Evolutionary conservation across 1,139 yeast species (phyloP).

Genomic region (Casaregolazyma suthepensis): DNA sequence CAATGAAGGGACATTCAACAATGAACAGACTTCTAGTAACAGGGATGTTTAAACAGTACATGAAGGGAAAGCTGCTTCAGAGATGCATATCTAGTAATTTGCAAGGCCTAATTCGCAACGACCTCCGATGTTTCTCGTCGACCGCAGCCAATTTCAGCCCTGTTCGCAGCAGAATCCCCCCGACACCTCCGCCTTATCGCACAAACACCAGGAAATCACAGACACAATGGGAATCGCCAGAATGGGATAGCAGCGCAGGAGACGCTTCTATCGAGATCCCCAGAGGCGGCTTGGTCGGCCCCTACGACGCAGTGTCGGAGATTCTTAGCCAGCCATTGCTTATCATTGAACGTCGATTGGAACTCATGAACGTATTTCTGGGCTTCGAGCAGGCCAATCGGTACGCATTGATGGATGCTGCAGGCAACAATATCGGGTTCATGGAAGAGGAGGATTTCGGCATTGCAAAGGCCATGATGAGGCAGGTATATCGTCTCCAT

Average conservation of each 20-base stretch:
- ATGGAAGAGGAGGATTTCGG: constrained; percentile 79
- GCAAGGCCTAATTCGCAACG: background rate
- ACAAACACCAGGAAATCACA: background rate
- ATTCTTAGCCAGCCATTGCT: constrained; percentile 71
- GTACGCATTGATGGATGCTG: constrained; percentile 65
- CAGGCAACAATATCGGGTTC: constrained; percentile 71
- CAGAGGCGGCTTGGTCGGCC: constrained; percentile 35
- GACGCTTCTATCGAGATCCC: constrained; percentile 4
- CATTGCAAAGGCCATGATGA: constrained; percentile 56
- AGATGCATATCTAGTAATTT: background rate
- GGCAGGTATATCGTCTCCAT: constrained; percentile 78
- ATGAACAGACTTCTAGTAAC: background rate
- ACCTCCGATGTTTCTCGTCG: background rate
- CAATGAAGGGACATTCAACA: too few species aligned
- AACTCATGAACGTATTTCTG: constrained; percentile 74
- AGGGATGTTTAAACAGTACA: background rate
- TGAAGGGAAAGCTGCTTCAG: background rate
- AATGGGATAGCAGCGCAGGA: background rate
- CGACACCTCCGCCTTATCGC: constrained; percentile 8
- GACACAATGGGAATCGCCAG: background rate
- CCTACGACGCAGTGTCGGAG: constrained; percentile 49
- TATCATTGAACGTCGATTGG: constrained; percentile 81
- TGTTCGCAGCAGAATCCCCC: constrained; percentile 8
- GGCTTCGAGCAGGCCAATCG: constrained; percentile 90
- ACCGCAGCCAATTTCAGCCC: background rate